Evolutionary conservation across 176 grass and related monocot genomes (phyloP).

Genomic region (Poa annua): DNA sequence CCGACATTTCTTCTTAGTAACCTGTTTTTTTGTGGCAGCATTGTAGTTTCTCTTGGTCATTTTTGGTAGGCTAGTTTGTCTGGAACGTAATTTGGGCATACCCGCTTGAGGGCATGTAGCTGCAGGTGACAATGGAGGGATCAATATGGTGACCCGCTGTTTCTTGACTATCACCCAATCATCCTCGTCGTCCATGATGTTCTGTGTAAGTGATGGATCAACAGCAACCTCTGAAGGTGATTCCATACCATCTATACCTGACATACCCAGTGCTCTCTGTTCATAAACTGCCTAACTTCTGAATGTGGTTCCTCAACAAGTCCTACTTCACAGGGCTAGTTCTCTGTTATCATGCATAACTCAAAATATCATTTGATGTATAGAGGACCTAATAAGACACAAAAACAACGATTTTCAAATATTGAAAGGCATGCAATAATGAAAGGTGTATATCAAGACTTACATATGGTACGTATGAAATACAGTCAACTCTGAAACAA

Average conservation of each 20-base stretch:
- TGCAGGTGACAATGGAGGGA: slow-evolving; percentile 50
- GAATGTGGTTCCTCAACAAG: not conserved
- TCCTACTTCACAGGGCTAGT: slow-evolving; percentile 18
- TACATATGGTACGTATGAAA: not conserved
- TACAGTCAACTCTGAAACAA: slow-evolving; percentile 6
- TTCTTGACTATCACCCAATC: slow-evolving; percentile 69
- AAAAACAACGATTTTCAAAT: slow-evolving; percentile 18
- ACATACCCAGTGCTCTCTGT: slow-evolving; percentile 19
- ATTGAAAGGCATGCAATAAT: not conserved
- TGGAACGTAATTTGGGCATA: slow-evolving; percentile 8
- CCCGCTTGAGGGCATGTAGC: slow-evolving; percentile 29
- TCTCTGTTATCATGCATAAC: not conserved
- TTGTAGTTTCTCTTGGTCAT: slow-evolving; percentile 24
- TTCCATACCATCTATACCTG: slow-evolving; percentile 6
- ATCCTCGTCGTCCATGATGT: slow-evolving; percentile 32
- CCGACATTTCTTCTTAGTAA: slow-evolving; percentile 26
- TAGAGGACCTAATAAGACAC: slow-evolving; percentile 33
- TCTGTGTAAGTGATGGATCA: slow-evolving; percentile 33
- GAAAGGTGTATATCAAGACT: not conserved
- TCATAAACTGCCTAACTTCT: slow-evolving; percentile 24
- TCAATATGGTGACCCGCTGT: slow-evolving; percentile 50
- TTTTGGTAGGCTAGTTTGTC: slow-evolving; percentile 32
- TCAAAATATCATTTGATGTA: not conserved
- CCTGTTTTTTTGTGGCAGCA: slow-evolving; percentile 39
- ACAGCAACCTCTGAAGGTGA: slow-evolving; percentile 10